Base-by-base conservation (phyloP, 2,329 filamentous ascomycete species). In the Fusarium sp. region DNA sequence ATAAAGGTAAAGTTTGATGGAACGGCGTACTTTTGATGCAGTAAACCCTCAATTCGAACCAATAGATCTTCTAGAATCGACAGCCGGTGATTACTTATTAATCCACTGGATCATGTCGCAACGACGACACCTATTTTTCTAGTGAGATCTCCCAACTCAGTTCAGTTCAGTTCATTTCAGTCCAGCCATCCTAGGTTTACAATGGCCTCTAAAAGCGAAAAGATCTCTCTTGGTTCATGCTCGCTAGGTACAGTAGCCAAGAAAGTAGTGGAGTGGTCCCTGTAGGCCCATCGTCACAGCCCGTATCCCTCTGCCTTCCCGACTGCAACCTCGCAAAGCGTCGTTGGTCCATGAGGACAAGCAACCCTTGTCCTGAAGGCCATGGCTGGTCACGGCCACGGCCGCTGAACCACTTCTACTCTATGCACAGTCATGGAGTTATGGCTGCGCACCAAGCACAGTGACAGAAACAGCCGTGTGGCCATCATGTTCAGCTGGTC, bases 401-500 rank as follows among this genome's bases (percentile, higher is more conserved):
- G 35, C 36, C 47, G 42, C 49, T 56, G 60, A 56, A 57, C 44
- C 52, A 61, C 45, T 39, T 35, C 56, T 47, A 44, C 46, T 19
- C 19, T 19, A 19, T 19, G 19, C 4, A 19, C 19, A 19, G 19
- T 19, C 19, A 19, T 19, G 19, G 19, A 46, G 47, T 31, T 43
- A 47, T 35, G 42, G 38, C 50, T 43, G 47, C 43, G 9, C 48
- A 53, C 31, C 47, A 36, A 52, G 43, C 44, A 32, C 39, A 53
- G 49, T 47, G 31, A 42, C 42, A 43, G 19, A 41, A 11, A 43
- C 33, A 33, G 11, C 37, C 37, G 53, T 59, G 39, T 44, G 27
- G 48, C 31, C 37, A 37, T 52, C 36, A 63, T 39, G 45, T 62
- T 69, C 60, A 70, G 65, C 60, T 67, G 44, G 54, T 51, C 54